Evolutionary conservation across 2,329 filamentous ascomycete genomes (phyloP).

Genomic region (Penicillium corylophilum): DNA sequence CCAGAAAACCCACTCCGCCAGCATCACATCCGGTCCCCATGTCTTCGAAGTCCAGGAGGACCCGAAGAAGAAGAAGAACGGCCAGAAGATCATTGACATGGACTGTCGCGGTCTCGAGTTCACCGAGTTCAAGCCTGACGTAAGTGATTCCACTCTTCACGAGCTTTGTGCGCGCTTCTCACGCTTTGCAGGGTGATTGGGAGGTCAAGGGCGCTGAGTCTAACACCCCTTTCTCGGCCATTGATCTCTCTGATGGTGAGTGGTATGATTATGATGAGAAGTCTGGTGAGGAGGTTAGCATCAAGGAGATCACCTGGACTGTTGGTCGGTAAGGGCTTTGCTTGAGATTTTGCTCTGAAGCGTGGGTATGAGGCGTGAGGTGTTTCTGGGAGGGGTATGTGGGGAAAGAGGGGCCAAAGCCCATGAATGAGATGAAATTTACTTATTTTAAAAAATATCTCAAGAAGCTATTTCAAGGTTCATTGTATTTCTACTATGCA

Average conservation of each 20-base stretch:
- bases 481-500: not conserved
- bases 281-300: constrained; percentile 83
- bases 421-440: not conserved
- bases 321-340: constrained; percentile 62
- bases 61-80: constrained; percentile 53
- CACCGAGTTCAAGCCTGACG: constrained; percentile 84
- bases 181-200: constrained; percentile 72
- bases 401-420: not conserved
- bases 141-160: constrained; percentile 41
- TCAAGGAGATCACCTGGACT: constrained; percentile 85
- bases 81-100: constrained; percentile 79
- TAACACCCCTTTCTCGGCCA: constrained; percentile 72
- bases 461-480: not conserved
- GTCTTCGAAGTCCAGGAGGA: constrained; percentile 56
- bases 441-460: not conserved
- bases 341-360: not conserved
- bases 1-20: constrained; percentile 62
- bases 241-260: constrained; percentile 85
- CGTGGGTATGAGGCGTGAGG: not conserved
- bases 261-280: constrained; percentile 99
- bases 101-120: constrained; percentile 96
- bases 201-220: constrained; percentile 79
- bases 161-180: not conserved
- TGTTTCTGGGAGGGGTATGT: not conserved
- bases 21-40: constrained; percentile 71